Evolutionary conservation across 1,284 basidiomycete species (phyloP).

Genomic region (Afroboletus lepidellus): DNA sequence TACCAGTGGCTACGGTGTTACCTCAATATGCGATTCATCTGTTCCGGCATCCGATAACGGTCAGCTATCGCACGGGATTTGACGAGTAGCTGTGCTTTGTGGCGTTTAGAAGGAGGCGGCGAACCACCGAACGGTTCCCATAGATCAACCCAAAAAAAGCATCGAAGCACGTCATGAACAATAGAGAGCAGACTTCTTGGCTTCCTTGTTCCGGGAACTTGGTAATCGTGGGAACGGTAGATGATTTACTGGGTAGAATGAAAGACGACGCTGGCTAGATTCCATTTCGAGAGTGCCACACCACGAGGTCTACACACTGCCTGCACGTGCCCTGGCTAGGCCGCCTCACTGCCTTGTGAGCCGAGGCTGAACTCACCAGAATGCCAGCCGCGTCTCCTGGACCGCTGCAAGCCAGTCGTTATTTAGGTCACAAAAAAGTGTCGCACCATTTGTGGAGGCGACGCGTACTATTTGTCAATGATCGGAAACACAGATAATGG

Average conservation of each 20-base stretch:
- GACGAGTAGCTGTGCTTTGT: constrained; percentile 28
- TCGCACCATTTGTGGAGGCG: constrained; percentile 10
- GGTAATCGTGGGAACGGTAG: constrained; percentile 15
- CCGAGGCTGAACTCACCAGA: background rate
- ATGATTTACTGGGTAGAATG: constrained; percentile 14
- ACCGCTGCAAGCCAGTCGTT: background rate
- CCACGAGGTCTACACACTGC: constrained; percentile 17
- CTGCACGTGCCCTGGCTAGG: constrained; percentile 3
- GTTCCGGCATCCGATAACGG: background rate
- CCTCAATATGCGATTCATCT: background rate
- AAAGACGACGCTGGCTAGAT: background rate
- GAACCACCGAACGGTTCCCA: background rate
- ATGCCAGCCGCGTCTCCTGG: background rate
- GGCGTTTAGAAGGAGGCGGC: constrained; percentile 18
- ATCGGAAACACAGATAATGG: constrained; percentile 19
- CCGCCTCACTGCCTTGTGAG: background rate
- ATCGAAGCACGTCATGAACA: constrained; percentile 18
- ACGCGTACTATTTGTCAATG: constrained; percentile 22
- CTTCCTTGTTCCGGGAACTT: constrained; percentile 21
- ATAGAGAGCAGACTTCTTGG: constrained; percentile 22
- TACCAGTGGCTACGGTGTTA: background rate
- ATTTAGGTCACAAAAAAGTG: constrained; percentile 1
- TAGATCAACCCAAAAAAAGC: constrained; percentile 9
- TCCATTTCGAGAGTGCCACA: constrained; percentile 5
- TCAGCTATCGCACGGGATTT: background rate